Base-by-base conservation (phyloP, 805 yeast genomes). In the Candida dajiaensis region DNA sequence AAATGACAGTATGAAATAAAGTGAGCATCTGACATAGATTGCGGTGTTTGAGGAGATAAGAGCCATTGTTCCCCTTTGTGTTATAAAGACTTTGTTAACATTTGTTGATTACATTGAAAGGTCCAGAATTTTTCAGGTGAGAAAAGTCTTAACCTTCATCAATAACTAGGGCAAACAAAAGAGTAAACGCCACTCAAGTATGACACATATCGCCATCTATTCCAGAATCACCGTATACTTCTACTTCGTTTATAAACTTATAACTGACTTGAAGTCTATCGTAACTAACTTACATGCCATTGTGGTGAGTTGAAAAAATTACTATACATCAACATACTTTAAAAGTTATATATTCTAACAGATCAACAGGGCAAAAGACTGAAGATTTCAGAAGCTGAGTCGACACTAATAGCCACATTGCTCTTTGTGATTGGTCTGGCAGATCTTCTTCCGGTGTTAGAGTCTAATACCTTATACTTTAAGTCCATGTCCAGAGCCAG, bases 41-140 rank as follows among this genome's bases (percentile, higher is more conserved):
- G 78, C 65, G 8, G 77, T 66, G 22, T 68, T 68, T 6, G 83
- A 72, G 4, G 82, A 70, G 43, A 80, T 61, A 53, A 76, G 68
- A 47, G 71, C 78, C 84, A 79, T 79, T 43, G 29, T 33, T n/a
- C 3, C 4, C 8, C 18, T 33, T 16, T 11, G 36, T 6, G 18
- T 33, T 15, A 3, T 29, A 8, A 22, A 22, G 23, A 6, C 36
- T 16, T 31, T 33, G 36, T 33, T 33, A n/a, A 33, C 20, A 28
- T 12, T 25, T 10, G 3, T 7, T 25, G 10, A 12, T n/a, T n/a
- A n/a, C n/a, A n/a, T n/a, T n/a, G n/a, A n/a, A n/a, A n/a, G n/a
- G n/a, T n/a, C n/a, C n/a, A n/a, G n/a, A n/a, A n/a, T n/a, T n/a
- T n/a, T n/a, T n/a, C n/a, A n/a, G n/a, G n/a, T n/a, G n/a, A n/a